Evolutionary conservation across 495 filamentous ascomycete species (phyloP).

Genomic region (Podospora comata): DNA sequence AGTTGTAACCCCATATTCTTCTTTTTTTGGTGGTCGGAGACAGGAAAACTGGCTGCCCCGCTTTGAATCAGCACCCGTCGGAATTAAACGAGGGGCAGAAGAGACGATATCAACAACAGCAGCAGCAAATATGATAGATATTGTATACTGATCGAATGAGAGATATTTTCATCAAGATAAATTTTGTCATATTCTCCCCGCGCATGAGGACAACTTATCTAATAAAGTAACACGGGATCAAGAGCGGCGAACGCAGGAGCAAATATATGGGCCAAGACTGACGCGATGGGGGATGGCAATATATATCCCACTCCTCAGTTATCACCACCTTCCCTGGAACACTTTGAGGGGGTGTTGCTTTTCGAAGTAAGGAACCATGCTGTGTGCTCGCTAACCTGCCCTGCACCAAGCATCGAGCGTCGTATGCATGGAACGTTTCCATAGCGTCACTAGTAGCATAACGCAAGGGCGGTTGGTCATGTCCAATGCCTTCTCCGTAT

Average conservation of each 20-base stretch:
- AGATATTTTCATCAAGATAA: background rate
- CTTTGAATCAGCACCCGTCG: slow-evolving; percentile 4
- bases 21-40: background rate
- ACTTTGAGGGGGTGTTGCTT: background rate
- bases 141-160: background rate
- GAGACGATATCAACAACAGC: background rate
- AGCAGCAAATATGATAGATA: background rate
- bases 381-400: background rate
- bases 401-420: background rate
- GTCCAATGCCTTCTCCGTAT: background rate
- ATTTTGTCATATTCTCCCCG: background rate
- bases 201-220: background rate
- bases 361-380: background rate
- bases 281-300: background rate
- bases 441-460: background rate
- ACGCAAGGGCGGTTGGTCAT: background rate
- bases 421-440: slow-evolving; percentile 7
- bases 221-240: background rate
- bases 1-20: background rate
- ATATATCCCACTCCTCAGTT: slow-evolving; percentile 2
- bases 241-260: background rate
- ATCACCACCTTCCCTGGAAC: background rate
- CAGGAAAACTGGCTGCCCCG: background rate
- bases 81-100: slow-evolving; percentile 2
- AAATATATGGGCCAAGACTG: slow-evolving; percentile 4